Evolutionary conservation across 2,329 filamentous ascomycete genomes (phyloP).

Genomic region (Cercospora citrullina): DNA sequence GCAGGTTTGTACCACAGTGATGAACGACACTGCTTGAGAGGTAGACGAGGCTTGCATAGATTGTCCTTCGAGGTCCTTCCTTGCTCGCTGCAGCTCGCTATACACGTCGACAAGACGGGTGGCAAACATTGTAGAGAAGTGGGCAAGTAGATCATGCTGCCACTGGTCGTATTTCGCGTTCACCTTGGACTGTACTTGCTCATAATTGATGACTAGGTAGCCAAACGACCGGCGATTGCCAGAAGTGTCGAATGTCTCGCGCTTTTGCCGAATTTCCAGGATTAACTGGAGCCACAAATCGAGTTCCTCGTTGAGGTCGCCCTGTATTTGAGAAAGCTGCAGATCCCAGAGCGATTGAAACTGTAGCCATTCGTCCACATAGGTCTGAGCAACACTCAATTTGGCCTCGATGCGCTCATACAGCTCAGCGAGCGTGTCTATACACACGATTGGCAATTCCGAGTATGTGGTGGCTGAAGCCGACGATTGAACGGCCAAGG

Average conservation of each 20-base stretch:
- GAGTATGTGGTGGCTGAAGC: constrained; percentile 73
- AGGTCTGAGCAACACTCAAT: constrained; percentile 73
- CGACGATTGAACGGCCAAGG: constrained; percentile 60
- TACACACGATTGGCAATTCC: constrained; percentile 80
- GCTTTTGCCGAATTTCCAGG: constrained; percentile 94
- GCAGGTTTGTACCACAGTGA: constrained; percentile 95
- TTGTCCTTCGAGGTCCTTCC: constrained; percentile 86
- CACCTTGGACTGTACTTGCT: constrained; percentile 97
- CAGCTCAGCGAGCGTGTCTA: constrained; percentile 73
- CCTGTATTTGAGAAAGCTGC: constrained; percentile 92
- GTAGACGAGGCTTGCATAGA: constrained; percentile 93
- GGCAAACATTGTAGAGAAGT: constrained; percentile 87
- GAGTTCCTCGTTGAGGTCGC: constrained; percentile 85
- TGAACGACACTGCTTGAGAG: constrained; percentile 95
- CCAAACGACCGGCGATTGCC: constrained; percentile 92
- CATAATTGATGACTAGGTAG: constrained; percentile 93
- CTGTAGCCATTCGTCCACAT: constrained; percentile 97
- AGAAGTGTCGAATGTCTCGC: constrained; percentile 94
- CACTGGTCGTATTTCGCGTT: constrained; percentile 99
- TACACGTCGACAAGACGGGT: constrained; percentile 90
- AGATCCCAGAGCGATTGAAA: constrained; percentile 99
- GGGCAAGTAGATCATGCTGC: constrained; percentile 94
- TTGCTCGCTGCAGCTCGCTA: constrained; percentile 84
- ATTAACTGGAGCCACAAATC: constrained; percentile 91
- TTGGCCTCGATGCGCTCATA: constrained; percentile 84